Evolutionary conservation across 257 asterid genomes (phyloP), one percentile per base, ranked within the genome.

Genomic region (Solanum ossicruentum): DNA sequence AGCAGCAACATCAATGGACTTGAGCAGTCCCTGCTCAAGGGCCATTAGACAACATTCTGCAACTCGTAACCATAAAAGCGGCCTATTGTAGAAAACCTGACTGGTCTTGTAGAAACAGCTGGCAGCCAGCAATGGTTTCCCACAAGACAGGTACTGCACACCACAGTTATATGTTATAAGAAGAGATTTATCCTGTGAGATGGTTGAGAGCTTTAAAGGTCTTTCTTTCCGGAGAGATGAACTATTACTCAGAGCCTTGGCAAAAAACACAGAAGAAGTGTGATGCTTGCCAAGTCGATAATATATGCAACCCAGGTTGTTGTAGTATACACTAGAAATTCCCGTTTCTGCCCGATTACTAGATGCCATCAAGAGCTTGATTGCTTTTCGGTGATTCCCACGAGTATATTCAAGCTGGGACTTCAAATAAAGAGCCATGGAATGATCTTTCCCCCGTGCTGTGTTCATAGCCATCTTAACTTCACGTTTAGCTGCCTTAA

Each of bases 1-100:
- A 21, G 69, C 52, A 57, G 84, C 69, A 70, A 90, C 85, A 5
- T 69, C 56, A 70, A 72, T 86, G 28, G 93, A 86, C 88, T 86
- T 91, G 84, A 95, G 87, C 85, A 92, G 89, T 66, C 97, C 98
- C 82, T 91, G 91, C 81, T 93, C 97, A 69, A 90, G 88, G 66
- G 98, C 98, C 97, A 94, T 88, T 61, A 96, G 87, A 92, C 99
- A 96, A 86, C 98, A 96, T 88, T 96, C 99, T 20, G 98, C 96
- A 65, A 93, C 85, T 71, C 98, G 88, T 66, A 96, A 86, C 99
- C 99, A 96, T 81, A 94, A 86, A 83, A 96, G 94, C 57, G 99
- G 98, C 84, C 87, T 87, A 81, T 92, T 86, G 69, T 88, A 91
- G 85, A 92, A 94, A 63, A 93, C 83, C 77, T 82, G 58, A 81